Percentiles rank a stretch among this genome's conserved stretches.
phyloP scores from a whole-genome alignment of 495 filamentous ascomycete species.

The Aspergillus cristatus region DNA sequence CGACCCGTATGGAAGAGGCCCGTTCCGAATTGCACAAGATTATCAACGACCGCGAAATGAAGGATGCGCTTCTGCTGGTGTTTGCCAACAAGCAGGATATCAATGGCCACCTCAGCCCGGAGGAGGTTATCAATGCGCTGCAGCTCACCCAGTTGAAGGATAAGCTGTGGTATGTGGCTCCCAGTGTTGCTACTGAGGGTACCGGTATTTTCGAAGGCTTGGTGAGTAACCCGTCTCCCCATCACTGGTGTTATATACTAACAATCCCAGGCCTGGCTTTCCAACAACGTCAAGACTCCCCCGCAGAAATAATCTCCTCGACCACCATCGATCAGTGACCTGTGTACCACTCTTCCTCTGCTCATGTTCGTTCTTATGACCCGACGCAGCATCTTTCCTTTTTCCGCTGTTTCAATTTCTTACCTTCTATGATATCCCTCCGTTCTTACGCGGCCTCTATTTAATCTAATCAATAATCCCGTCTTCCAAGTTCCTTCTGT shows the following conservation, averaged over 20 bases:
- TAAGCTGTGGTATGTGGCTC: constrained; percentile 92
- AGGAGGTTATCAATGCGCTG: constrained; percentile 78
- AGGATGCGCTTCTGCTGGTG: constrained; percentile 84
- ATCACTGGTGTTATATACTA: constrained; percentile 2
- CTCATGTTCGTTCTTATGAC: constrained; percentile 39
- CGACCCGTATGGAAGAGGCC: constrained; percentile 79
- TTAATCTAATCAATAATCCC: constrained; percentile 2
- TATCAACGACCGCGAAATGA: constrained; percentile 97
- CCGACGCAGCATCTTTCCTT: constrained; percentile 32
- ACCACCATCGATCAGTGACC: constrained; percentile 6
- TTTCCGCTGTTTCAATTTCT: constrained; percentile 8
- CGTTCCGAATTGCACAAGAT: constrained; percentile 85
- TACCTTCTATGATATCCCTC: constrained; percentile 30
- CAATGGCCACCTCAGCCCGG: constrained; percentile 68
- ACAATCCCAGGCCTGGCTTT: constrained; percentile 65
- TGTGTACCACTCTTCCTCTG: constrained; percentile 30
- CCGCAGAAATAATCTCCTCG: constrained; percentile 36
- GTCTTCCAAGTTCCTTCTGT: constrained; percentile 2
- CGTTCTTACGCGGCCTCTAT: constrained; percentile 13
- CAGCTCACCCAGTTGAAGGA: constrained; percentile 80
- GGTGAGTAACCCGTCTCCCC: constrained; percentile 37
- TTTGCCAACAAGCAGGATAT: constrained; percentile 99
- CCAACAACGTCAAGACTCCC: constrained; percentile 81
- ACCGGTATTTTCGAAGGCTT: constrained; percentile 92
- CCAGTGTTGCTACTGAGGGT: constrained; percentile 87